Evolutionary conservation across 1,139 yeast genomes (phyloP).

Genomic region (Candida sp.): DNA sequence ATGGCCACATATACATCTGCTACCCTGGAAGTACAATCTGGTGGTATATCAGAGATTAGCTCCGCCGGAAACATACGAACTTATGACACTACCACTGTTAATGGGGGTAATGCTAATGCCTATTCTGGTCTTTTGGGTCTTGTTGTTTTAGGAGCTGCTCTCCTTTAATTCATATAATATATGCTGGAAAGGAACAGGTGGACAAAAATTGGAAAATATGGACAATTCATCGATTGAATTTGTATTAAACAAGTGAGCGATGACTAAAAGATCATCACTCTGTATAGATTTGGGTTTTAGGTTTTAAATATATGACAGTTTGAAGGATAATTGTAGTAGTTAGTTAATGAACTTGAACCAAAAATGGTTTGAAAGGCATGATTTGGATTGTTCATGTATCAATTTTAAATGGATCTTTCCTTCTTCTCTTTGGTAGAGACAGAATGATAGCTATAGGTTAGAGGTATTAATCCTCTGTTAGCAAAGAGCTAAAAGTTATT

Average conservation of each 20-base stretch:
- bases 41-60: not conserved
- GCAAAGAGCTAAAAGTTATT: not conserved
- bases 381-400: slow-evolving; percentile 51
- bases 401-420: slow-evolving; percentile 37
- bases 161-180: not conserved
- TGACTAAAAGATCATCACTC: too few species aligned
- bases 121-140: not conserved
- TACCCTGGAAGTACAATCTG: not conserved
- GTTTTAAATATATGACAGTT: too few species aligned
- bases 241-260: too few species aligned
- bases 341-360: slow-evolving; percentile 24
- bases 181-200: too few species aligned
- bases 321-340: too few species aligned
- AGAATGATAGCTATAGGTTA: slow-evolving; percentile 21
- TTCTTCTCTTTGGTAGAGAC: slow-evolving; percentile 39
- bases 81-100: not conserved
- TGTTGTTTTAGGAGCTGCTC: not conserved
- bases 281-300: too few species aligned
- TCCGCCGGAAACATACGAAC: not conserved
- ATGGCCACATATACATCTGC: not conserved
- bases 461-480: slow-evolving; percentile 14
- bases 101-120: not conserved
- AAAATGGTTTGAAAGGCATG: slow-evolving; percentile 35
- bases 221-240: too few species aligned
- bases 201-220: too few species aligned